These are phyloP conservation scores for Luffa acutangula DNA, from an alignment of 306 rosid species.

Conservation along the genomic window DNA sequence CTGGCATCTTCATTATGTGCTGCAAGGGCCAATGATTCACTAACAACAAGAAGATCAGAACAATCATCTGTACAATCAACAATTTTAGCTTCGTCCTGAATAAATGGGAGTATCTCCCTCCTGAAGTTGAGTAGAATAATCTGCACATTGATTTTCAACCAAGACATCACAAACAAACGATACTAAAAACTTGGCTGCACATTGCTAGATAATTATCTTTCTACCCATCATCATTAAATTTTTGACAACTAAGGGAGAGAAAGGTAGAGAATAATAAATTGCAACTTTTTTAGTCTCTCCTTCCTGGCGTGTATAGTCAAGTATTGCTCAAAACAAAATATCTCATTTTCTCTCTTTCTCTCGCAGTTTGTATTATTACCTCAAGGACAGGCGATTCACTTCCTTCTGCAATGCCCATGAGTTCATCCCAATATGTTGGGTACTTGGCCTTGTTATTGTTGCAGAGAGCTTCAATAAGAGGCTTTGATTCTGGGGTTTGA, in stretches of 20 bases:
- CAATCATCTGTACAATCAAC: constrained; percentile 47
- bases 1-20: constrained; percentile 89
- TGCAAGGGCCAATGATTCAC: constrained; percentile 55
- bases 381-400: constrained; percentile 59
- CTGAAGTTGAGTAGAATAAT: constrained; percentile 61
- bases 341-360: not conserved
- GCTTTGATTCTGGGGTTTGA: constrained; percentile 29
- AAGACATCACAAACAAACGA: too few species aligned
- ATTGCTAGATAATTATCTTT: too few species aligned
- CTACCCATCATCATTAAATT: too few species aligned
- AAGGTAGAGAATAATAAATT: too few species aligned
- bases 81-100: constrained; percentile 21
- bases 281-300: too few species aligned
- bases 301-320: too few species aligned
- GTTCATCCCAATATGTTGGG: constrained; percentile 67
- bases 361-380: constrained; percentile 21
- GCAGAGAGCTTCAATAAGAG: constrained; percentile 42
- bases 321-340: not conserved
- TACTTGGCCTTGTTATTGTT: constrained; percentile 36
- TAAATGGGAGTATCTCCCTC: constrained; percentile 70
- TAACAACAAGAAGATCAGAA: constrained; percentile 58
- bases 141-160: constrained; percentile 23
- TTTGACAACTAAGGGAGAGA: too few species aligned
- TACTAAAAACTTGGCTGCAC: too few species aligned
- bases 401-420: constrained; percentile 57